Evolutionary conservation across 2,329 filamentous ascomycete genomes (phyloP).

Genomic region (Aspergillus terreus): DNA sequence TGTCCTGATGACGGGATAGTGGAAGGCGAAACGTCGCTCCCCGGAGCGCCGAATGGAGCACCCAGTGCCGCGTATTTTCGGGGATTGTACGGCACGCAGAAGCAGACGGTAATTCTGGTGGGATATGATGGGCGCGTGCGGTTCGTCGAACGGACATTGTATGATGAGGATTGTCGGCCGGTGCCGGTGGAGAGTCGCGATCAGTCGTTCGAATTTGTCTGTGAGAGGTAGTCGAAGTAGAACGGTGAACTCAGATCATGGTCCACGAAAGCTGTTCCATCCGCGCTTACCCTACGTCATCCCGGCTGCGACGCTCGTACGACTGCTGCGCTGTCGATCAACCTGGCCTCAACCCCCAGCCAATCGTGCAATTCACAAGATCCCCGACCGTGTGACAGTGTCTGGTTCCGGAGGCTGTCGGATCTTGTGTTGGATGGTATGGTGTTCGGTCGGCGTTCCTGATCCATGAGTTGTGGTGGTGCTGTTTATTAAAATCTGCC

Average conservation of each 20-base stretch:
- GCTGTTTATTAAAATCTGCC: background rate
- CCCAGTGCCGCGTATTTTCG: conserved; percentile 31
- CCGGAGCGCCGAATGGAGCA: conserved; percentile 2
- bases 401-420: background rate
- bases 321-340: background rate
- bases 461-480: background rate
- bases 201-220: conserved; percentile 8
- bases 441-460: background rate
- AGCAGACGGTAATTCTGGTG: conserved; percentile 58
- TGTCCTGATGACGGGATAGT: conserved; percentile 30
- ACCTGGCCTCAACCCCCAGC: conserved; percentile 25
- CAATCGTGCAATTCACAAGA: conserved; percentile 9
- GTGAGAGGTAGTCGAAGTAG: background rate
- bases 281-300: background rate
- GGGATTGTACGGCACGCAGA: conserved; percentile 59
- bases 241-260: background rate
- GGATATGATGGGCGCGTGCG: conserved; percentile 49
- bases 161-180: conserved; percentile 41
- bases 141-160: conserved; percentile 58
- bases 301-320: background rate
- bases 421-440: too few relatives aligned
- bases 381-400: background rate
- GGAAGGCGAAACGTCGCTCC: conserved; percentile 1
- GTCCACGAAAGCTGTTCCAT: background rate
- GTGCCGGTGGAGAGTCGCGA: conserved; percentile 1